These are phyloP conservation scores for Phaeomoniella chlamydospora DNA, from an alignment of 2,329 filamentous ascomycete species.

Conservation along the genomic window DNA sequence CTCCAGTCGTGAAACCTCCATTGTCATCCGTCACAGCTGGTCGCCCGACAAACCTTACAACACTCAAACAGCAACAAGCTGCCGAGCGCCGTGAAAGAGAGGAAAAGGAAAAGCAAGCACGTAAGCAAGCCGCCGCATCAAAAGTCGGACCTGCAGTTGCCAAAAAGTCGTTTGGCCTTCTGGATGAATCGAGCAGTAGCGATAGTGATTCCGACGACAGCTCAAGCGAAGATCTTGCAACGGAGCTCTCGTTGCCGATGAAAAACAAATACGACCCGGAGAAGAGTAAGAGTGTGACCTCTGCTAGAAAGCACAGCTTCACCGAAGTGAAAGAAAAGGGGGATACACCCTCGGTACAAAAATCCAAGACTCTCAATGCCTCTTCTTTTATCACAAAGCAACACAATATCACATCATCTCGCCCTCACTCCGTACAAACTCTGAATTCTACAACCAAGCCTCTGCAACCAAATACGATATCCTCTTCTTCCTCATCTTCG, in stretches of 20 bases:
- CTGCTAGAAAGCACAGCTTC: too few species aligned
- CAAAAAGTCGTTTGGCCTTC: not conserved
- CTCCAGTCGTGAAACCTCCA: too few species aligned
- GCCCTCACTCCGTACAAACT: too few species aligned
- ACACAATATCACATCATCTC: not conserved
- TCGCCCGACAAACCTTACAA: too few species aligned
- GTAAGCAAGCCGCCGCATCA: not conserved
- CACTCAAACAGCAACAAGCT: not conserved
- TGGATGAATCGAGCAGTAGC: not conserved
- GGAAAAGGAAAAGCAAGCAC: not conserved
- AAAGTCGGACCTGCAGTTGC: not conserved
- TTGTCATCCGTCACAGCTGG: too few species aligned
- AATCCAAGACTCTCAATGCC: not conserved
- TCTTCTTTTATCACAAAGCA: not conserved
- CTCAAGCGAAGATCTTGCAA: not conserved
- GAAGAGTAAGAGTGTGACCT: too few species aligned
- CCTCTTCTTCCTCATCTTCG: not conserved
- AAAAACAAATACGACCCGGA: not conserved
- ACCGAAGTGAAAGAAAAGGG: too few species aligned
- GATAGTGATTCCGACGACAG: not conserved
- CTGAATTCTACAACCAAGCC: too few species aligned
- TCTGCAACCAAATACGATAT: not conserved
- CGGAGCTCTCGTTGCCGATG: not conserved
- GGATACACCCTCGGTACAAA: not conserved
- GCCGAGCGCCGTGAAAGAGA: not conserved